These are phyloP conservation scores for Saturnispora kantuleensis DNA, from an alignment of 805 yeast species.

Conservation along the genomic window DNA sequence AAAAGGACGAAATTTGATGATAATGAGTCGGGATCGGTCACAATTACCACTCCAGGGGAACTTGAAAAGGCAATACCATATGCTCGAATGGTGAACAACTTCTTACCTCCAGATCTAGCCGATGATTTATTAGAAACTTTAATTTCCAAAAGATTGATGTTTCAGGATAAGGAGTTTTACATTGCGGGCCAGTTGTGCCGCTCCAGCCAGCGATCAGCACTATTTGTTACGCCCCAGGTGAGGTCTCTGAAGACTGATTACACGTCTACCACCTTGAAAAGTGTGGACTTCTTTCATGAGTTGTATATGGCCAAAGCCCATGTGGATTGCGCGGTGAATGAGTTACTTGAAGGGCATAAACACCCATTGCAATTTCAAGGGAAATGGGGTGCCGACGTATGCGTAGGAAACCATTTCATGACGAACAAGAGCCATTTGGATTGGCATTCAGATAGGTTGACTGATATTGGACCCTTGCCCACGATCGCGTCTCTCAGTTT, in stretches of 20 bases:
- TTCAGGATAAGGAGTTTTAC: slow-evolving; percentile 40
- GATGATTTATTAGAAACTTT: slow-evolving; percentile 34
- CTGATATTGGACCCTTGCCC: slow-evolving; percentile 64
- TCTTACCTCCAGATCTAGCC: slow-evolving; percentile 43
- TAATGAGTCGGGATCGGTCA: slow-evolving; percentile 9
- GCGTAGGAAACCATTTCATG: slow-evolving; percentile 49
- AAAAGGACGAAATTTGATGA: background rate
- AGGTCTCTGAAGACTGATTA: background rate
- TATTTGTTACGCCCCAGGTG: slow-evolving; percentile 20
- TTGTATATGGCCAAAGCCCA: slow-evolving; percentile 12
- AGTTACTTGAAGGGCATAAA: slow-evolving; percentile 14
- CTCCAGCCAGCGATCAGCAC: slow-evolving; percentile 44
- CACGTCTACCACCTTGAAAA: slow-evolving; percentile 2
- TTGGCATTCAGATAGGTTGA: slow-evolving; percentile 69
- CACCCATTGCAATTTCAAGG: slow-evolving; percentile 31
- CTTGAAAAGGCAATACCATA: slow-evolving; percentile 42
- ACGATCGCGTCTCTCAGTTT: slow-evolving; percentile 56
- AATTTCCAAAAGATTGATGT: slow-evolving; percentile 30
- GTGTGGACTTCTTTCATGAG: slow-evolving; percentile 7
- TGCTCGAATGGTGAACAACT: slow-evolving; percentile 38
- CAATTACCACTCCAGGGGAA: slow-evolving; percentile 41
- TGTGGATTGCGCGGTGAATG: slow-evolving; percentile 15
- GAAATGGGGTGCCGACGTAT: slow-evolving; percentile 44
- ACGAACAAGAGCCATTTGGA: slow-evolving; percentile 44
- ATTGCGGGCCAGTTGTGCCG: slow-evolving; percentile 53